Percentiles rank a stretch among this genome's conserved stretches.
Conservation (phyloP, 441 rosid genomes). For the Euphorbia schlechtendalii region DNA sequence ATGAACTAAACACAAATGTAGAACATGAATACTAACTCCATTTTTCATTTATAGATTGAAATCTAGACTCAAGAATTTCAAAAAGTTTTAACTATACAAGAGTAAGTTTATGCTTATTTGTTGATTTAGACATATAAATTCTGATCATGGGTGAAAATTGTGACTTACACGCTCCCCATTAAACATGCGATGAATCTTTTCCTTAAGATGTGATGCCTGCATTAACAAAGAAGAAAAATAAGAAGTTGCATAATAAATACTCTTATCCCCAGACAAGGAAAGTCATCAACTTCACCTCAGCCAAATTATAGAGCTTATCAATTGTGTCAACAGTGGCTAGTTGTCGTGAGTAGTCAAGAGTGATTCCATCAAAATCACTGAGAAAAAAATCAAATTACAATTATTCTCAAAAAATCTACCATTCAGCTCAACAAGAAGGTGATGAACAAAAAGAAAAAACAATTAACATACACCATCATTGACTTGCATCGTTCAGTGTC, state of each 20-base stretch:
- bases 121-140: neutral
- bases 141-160: neutral
- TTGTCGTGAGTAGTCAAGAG: constrained; percentile 79
- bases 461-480: constrained; percentile 57
- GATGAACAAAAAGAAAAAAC: neutral
- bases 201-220: constrained; percentile 66
- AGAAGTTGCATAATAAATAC: neutral
- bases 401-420: neutral
- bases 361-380: constrained; percentile 72
- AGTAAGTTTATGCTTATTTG: neutral
- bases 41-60: neutral
- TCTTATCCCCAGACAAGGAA: neutral
- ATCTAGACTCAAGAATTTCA: neutral
- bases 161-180: constrained; percentile 71
- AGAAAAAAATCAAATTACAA: constrained; percentile 10
- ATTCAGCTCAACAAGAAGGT: neutral
- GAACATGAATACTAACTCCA: neutral
- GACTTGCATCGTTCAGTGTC: constrained; percentile 63
- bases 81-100: neutral
- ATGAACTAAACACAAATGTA: neutral
- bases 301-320: constrained; percentile 58
- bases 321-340: constrained; percentile 61
- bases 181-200: constrained; percentile 68
- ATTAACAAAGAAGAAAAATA: neutral
- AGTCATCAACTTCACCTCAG: constrained; percentile 47